These are phyloP conservation scores for Alternaria arborescens DNA, from an alignment of 2,329 filamentous ascomycete genomes.

Conservation along the genomic window DNA sequence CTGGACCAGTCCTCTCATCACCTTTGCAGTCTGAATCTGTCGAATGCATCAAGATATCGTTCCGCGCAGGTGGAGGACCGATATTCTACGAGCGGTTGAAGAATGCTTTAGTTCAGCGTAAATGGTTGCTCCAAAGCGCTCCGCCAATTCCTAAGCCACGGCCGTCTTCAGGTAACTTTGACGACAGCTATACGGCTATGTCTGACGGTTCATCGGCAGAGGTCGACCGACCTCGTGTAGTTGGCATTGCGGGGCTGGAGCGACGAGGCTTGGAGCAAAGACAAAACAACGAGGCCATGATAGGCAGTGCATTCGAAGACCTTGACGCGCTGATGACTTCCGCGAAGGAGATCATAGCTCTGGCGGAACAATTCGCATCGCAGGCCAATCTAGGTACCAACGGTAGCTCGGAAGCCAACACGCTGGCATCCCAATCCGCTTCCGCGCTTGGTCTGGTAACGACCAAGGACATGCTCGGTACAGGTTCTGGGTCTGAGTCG, in stretches of 20 bases:
- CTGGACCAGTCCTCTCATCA: conserved; percentile 70
- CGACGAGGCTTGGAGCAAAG: conserved; percentile 82
- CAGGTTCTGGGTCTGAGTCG: conserved; percentile 76
- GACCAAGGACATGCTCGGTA: conserved; percentile 89
- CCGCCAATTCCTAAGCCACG: conserved; percentile 80
- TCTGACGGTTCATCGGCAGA: conserved; percentile 28
- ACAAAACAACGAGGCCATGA: conserved; percentile 91
- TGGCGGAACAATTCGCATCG: conserved; percentile 85
- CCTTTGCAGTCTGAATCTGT: conserved; percentile 66
- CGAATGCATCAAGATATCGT: conserved; percentile 89
- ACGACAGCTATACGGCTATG: conserved; percentile 37
- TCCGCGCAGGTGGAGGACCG: conserved; percentile 86
- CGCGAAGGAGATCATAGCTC: conserved; percentile 92
- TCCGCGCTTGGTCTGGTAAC: conserved; percentile 88
- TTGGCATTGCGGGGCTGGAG: conserved; percentile 92
- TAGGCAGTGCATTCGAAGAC: conserved; percentile 94
- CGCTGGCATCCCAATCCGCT: conserved; percentile 80
- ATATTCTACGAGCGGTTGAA: conserved; percentile 91
- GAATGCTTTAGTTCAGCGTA: conserved; percentile 85
- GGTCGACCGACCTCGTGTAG: conserved; percentile 63
- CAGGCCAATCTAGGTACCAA: conserved; percentile 68
- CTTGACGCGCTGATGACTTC: conserved; percentile 97
- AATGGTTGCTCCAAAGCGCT: conserved; percentile 92
- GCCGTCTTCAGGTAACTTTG: conserved; percentile 45
- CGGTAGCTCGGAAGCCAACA: conserved; percentile 72